These are phyloP conservation scores for Flueggea neowawraea DNA, from an alignment of 441 rosid genomes.

Conservation along the genomic window DNA sequence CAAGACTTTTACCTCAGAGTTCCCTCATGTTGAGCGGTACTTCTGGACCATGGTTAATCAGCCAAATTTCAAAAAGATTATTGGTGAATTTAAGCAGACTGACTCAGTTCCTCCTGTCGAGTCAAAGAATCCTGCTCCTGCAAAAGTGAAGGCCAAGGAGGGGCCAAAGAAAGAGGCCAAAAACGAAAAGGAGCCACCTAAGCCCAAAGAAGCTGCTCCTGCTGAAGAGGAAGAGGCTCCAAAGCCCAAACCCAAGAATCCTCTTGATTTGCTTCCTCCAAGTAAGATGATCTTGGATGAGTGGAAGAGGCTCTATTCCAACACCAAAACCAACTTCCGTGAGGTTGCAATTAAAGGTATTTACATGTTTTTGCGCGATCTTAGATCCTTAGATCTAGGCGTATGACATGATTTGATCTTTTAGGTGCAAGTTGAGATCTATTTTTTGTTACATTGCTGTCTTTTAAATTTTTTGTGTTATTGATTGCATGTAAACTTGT, in stretches of 20 bases:
- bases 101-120: slow-evolving; percentile 53
- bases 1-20: slow-evolving; percentile 74
- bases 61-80: slow-evolving; percentile 73
- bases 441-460: too few relatives aligned
- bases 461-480: neutral
- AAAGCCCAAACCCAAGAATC: slow-evolving; percentile 91
- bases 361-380: neutral
- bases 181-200: slow-evolving; percentile 52
- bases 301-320: slow-evolving; percentile 98
- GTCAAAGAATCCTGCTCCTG: slow-evolving; percentile 53
- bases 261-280: slow-evolving; percentile 91
- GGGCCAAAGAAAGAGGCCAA: slow-evolving; percentile 62
- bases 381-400: neutral
- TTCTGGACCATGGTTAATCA: slow-evolving; percentile 97
- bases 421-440: too few relatives aligned
- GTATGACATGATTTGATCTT: too few relatives aligned
- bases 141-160: slow-evolving; percentile 60
- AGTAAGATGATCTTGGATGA: slow-evolving; percentile 92
- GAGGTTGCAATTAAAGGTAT: slow-evolving; percentile 92
- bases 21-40: slow-evolving; percentile 96
- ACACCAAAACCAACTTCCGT: slow-evolving; percentile 94
- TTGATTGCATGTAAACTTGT: neutral
- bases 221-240: slow-evolving; percentile 76
- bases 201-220: slow-evolving; percentile 43
- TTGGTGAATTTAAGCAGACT: slow-evolving; percentile 80